Evolutionary conservation across 2,329 filamentous ascomycete species (phyloP).

Genomic region (Stagonosporopsis tanaceti): DNA sequence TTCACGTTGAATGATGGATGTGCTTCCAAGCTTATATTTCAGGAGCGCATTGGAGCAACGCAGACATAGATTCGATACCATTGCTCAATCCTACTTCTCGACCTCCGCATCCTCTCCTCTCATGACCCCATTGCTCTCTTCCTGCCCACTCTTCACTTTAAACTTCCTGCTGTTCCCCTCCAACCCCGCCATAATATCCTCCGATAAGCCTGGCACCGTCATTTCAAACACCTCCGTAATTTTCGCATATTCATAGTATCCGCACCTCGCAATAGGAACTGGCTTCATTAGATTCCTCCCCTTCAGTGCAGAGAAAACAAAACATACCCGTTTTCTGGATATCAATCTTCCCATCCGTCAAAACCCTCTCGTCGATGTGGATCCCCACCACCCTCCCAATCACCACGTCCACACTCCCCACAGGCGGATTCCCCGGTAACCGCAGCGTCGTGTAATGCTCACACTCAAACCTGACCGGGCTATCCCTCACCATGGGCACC

Average conservation of each 20-base stretch:
- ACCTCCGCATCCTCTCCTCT: slow-evolving; percentile 7
- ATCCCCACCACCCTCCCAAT: slow-evolving; percentile 66
- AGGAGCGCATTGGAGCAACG: too few relatives aligned
- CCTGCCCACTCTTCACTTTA: slow-evolving; percentile 7
- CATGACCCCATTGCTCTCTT: slow-evolving; percentile 1
- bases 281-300: neutral
- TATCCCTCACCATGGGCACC: slow-evolving; percentile 62
- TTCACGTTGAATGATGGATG: too few relatives aligned
- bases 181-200: slow-evolving; percentile 32
- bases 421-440: slow-evolving; percentile 64
- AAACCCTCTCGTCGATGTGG: slow-evolving; percentile 63
- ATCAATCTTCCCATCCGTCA: slow-evolving; percentile 65
- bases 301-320: neutral
- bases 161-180: slow-evolving; percentile 42
- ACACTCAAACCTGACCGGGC: slow-evolving; percentile 68
- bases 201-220: slow-evolving; percentile 56
- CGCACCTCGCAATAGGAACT: slow-evolving; percentile 66
- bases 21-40: too few relatives aligned
- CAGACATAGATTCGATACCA: neutral
- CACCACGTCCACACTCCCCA: slow-evolving; percentile 66
- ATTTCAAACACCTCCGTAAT: slow-evolving; percentile 67
- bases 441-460: slow-evolving; percentile 62
- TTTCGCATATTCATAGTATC: slow-evolving; percentile 67
- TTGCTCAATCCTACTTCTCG: neutral
- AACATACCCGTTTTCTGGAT: slow-evolving; percentile 57